These are phyloP conservation scores for Alternaria gansuensis DNA, from an alignment of 2,329 filamentous ascomycete genomes.

Conservation along the genomic window DNA sequence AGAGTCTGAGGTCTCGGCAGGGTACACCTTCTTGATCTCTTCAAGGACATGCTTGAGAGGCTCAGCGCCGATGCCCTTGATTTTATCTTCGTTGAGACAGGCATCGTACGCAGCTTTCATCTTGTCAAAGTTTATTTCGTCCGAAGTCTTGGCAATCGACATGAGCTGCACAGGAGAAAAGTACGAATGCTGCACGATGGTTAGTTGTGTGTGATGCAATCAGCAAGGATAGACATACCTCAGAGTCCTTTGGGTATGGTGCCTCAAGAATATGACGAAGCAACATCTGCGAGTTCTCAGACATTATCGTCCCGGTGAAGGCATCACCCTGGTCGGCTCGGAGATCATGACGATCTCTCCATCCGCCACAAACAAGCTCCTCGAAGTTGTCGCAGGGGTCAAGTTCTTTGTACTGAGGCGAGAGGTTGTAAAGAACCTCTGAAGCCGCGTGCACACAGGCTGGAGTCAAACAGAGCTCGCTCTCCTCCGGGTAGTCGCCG, in stretches of 20 bases:
- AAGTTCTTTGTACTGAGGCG: slow-evolving; percentile 68
- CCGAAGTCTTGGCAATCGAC: slow-evolving; percentile 54
- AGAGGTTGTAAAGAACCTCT: slow-evolving; percentile 68
- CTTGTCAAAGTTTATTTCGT: slow-evolving; percentile 71
- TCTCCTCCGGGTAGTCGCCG: slow-evolving; percentile 17
- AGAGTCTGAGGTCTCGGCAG: slow-evolving; percentile 17
- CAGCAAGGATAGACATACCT: slow-evolving; percentile 18
- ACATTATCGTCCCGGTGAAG: slow-evolving; percentile 69
- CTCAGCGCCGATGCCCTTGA: slow-evolving; percentile 64
- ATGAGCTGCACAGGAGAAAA: slow-evolving; percentile 56
- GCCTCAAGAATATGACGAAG: slow-evolving; percentile 71
- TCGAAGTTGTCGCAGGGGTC: slow-evolving; percentile 77
- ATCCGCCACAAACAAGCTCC: slow-evolving; percentile 72
- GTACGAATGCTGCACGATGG: slow-evolving; percentile 57
- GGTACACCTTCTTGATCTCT: slow-evolving; percentile 53
- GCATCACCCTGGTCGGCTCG: slow-evolving; percentile 69
- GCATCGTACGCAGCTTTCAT: slow-evolving; percentile 70
- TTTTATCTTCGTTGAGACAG: slow-evolving; percentile 69
- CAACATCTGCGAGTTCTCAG: slow-evolving; percentile 66
- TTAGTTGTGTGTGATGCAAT: slow-evolving; percentile 2
- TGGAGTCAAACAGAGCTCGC: slow-evolving; percentile 62
- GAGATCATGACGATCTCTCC: slow-evolving; percentile 70
- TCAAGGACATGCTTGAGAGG: slow-evolving; percentile 67
- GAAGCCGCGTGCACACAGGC: slow-evolving; percentile 71
- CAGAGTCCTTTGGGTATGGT: slow-evolving; percentile 56